Percentiles rank a stretch among this genome's conserved stretches.
These are phyloP conservation scores for Amaranthus cruentus DNA, from an alignment of 148 eudicot genomes.

Conservation along the genomic window DNA sequence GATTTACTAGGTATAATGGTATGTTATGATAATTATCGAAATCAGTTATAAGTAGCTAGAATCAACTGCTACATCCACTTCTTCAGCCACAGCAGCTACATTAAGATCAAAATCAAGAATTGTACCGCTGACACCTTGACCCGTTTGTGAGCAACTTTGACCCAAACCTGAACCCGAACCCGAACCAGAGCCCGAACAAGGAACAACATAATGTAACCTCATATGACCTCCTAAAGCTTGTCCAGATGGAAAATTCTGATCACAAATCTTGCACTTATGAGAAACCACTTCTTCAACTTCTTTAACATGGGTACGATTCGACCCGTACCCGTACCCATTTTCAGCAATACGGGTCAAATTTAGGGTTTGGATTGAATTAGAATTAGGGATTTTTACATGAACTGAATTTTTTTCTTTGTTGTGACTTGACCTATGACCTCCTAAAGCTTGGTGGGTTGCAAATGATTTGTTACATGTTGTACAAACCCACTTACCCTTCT, in stretches of 20 bases:
- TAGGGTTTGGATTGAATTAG: neutral
- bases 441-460: conserved; percentile 32
- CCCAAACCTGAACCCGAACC: too few species aligned
- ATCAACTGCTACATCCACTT: conserved; percentile 1
- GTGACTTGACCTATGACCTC: conserved; percentile 42
- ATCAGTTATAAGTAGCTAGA: neutral
- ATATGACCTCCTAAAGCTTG: conserved; percentile 25
- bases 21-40: too few species aligned
- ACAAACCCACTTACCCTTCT: conserved; percentile 21
- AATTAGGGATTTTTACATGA: neutral
- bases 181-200: too few species aligned
- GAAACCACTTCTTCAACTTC: neutral
- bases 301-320: neutral
- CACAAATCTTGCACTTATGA: conserved; percentile 21
- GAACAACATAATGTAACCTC: conserved; percentile 12
- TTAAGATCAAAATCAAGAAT: conserved; percentile 18
- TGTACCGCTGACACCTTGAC: neutral
- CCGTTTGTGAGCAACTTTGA: conserved; percentile 6
- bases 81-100: conserved; percentile 9
- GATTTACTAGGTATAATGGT: too few species aligned
- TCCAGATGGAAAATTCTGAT: conserved; percentile 7
- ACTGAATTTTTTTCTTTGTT: conserved; percentile 19
- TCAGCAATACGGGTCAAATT: neutral
- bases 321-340: neutral
- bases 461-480: conserved; percentile 29